Conservation (phyloP, 805 yeast genomes). For the Sungouiozyma ichnusensis region DNA sequence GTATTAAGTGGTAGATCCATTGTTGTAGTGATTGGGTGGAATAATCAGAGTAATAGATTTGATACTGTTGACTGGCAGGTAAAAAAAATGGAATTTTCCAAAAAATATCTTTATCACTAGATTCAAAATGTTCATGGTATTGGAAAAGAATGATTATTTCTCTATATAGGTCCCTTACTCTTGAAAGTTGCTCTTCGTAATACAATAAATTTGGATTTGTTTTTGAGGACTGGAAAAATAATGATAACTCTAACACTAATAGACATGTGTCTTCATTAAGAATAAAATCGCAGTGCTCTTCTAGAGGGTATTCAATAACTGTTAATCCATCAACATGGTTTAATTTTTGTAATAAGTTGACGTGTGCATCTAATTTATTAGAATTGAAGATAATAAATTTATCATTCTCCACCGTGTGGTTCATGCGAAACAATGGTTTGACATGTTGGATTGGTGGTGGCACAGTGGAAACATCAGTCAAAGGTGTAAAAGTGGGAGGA, state of each 20-base stretch:
- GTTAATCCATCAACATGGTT: neutral
- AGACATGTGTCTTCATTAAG: constrained; percentile 14
- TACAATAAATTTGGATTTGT: constrained; percentile 4
- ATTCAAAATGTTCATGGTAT: constrained; percentile 6
- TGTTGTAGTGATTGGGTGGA: neutral
- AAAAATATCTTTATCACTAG: constrained; percentile 13
- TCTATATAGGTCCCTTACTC: constrained; percentile 9
- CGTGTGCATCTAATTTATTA: constrained; percentile 7
- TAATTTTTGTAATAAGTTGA: constrained; percentile 4
- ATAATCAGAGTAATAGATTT: constrained; percentile 4
- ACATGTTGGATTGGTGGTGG: neutral
- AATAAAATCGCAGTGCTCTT: constrained; percentile 12
- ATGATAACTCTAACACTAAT: constrained; percentile 8
- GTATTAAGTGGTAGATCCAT: neutral
- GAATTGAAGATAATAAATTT: constrained; percentile 8
- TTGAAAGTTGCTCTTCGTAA: constrained; percentile 8
- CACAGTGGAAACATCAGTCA: too few species aligned
- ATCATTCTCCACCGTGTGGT: neutral
- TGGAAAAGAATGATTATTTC: constrained; percentile 12
- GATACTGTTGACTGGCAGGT: constrained; percentile 2
- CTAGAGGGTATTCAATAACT: constrained; percentile 9
- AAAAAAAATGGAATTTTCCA: constrained; percentile 17
- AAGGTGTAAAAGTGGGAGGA: neutral
- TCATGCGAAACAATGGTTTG: neutral
- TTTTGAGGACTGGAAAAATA: constrained; percentile 13